Evolutionary conservation across 768 basidiomycete species (phyloP).

Genomic region (Trametes meyenii): DNA sequence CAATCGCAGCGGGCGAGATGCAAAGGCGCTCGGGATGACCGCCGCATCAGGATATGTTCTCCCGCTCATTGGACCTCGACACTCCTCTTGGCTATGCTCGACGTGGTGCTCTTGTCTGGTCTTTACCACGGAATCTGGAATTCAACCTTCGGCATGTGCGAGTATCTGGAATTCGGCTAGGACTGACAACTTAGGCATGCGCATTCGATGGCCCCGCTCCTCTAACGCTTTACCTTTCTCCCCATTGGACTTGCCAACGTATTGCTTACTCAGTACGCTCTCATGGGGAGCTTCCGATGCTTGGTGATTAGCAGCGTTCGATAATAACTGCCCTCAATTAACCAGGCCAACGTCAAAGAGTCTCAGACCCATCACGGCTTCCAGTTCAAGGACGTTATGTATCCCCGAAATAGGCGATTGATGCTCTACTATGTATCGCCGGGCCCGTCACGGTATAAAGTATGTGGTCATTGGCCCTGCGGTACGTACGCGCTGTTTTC

Average conservation of each 20-base stretch:
- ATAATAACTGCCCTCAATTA: not conserved
- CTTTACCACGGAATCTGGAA: conserved; percentile 24
- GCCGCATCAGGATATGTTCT: conserved; percentile 13
- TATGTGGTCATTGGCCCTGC: too few relatives aligned
- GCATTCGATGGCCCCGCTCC: not conserved
- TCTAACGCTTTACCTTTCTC: conserved; percentile 3
- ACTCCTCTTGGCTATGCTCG: conserved; percentile 12
- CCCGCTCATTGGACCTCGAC: conserved; percentile 15
- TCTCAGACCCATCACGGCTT: too few relatives aligned
- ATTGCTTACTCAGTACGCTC: conserved; percentile 10
- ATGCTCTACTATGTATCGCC: too few relatives aligned
- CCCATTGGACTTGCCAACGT: conserved; percentile 9
- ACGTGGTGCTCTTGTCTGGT: not conserved
- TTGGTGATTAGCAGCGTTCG: not conserved
- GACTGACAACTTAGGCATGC: not conserved
- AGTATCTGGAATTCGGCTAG: conserved; percentile 19
- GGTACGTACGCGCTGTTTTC: too few relatives aligned
- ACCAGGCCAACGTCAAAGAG: too few relatives aligned
- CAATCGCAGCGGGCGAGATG: conserved; percentile 14
- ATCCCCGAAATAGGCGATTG: too few relatives aligned
- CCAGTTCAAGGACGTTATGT: too few relatives aligned
- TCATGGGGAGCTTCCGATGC: conserved; percentile 3
- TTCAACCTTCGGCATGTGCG: conserved; percentile 18
- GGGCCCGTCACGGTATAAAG: too few relatives aligned
- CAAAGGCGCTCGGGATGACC: conserved; percentile 15